A percentile compares a stretch with the other conserved stretches of the same genome.
These are phyloP conservation scores for Pleurotus sapidus DNA, from an alignment of 768 basidiomycete species.

Conservation along the genomic window DNA sequence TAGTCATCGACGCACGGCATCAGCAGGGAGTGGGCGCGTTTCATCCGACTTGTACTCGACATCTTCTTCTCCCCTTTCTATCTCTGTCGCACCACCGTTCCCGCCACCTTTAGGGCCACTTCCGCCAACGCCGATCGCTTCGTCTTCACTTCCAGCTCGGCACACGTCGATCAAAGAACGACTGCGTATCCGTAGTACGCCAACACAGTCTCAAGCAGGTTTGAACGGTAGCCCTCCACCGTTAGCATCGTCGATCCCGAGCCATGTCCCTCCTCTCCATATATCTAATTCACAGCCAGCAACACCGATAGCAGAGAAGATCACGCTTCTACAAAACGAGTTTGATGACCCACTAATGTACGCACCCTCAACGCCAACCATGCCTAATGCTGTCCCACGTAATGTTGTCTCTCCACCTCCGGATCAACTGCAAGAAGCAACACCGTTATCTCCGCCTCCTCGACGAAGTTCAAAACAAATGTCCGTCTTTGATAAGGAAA, in stretches of 20 bases:
- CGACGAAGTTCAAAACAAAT: constrained; percentile 55
- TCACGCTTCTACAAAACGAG: constrained; percentile 47
- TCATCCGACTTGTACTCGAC: constrained; percentile 34
- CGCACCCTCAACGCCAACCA: constrained; percentile 39
- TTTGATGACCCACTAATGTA: constrained; percentile 60
- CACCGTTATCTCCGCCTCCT: constrained; percentile 61
- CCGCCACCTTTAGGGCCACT: constrained; percentile 45
- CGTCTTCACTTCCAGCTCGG: constrained; percentile 21
- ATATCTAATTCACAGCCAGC: constrained; percentile 15
- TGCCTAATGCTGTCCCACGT: constrained; percentile 20
- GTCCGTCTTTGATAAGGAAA: constrained; percentile 28
- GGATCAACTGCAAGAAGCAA: constrained; percentile 27
- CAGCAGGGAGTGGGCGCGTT: constrained; percentile 17
- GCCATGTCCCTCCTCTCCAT: constrained; percentile 22
- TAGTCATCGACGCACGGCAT: constrained; percentile 28
- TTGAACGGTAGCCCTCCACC: constrained; percentile 20
- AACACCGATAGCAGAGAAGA: constrained; percentile 64
- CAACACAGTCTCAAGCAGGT: constrained; percentile 32
- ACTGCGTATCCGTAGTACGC: constrained; percentile 65
- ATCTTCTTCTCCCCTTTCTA: constrained; percentile 40
- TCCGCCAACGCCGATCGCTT: constrained; percentile 32
- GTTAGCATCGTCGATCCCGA: constrained; percentile 20
- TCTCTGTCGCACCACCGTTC: constrained; percentile 25
- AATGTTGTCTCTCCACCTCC: constrained; percentile 16
- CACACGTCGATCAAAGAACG: constrained; percentile 57